Evolutionary conservation across 805 yeast species (phyloP).

Genomic region (Metschnikowia lunata): DNA sequence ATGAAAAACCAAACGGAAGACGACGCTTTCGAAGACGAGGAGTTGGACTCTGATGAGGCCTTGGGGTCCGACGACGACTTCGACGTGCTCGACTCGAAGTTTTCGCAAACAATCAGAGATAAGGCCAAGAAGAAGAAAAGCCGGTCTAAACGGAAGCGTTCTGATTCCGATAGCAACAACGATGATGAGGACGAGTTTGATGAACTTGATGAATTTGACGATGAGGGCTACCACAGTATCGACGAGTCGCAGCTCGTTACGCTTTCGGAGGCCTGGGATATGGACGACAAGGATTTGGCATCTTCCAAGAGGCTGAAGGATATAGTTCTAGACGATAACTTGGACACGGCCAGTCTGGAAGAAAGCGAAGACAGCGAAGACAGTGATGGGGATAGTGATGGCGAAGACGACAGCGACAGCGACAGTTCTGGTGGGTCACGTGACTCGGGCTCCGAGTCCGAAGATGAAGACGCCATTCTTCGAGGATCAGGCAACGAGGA

Average conservation of each 20-base stretch:
- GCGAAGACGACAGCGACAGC: conserved; percentile 20
- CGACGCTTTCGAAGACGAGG: conserved; percentile 51
- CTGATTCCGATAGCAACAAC: not conserved
- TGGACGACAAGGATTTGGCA: conserved; percentile 38
- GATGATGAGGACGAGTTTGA: no score
- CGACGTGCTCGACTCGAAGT: conserved; percentile 57
- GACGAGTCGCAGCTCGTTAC: conserved; percentile 75
- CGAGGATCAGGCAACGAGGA: conserved; percentile 36
- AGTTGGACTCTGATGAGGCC: conserved; percentile 83
- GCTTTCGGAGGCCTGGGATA: conserved; percentile 85
- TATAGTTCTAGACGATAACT: conserved; percentile 16
- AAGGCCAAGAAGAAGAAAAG: conserved; percentile 25
- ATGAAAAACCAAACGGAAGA: conserved; percentile 21
- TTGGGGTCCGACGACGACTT: conserved; percentile 75
- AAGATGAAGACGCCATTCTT: conserved; percentile 26
- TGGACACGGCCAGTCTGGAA: conserved; percentile 18
- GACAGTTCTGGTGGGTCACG: conserved; percentile 20
- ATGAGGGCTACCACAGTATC: conserved; percentile 61
- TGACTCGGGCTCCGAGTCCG: conserved; percentile 19
- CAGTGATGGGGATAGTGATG: conserved; percentile 18
- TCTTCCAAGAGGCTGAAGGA: conserved; percentile 4
- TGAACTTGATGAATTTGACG: not conserved
- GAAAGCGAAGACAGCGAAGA: conserved; percentile 17
- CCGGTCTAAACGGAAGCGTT: conserved; percentile 15
- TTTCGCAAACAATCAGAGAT: conserved; percentile 67